Evolutionary conservation across 164 flowering plant species (phyloP), one percentile per base, ranked within the genome.

Genomic region (Euptelea pleiosperma): DNA sequence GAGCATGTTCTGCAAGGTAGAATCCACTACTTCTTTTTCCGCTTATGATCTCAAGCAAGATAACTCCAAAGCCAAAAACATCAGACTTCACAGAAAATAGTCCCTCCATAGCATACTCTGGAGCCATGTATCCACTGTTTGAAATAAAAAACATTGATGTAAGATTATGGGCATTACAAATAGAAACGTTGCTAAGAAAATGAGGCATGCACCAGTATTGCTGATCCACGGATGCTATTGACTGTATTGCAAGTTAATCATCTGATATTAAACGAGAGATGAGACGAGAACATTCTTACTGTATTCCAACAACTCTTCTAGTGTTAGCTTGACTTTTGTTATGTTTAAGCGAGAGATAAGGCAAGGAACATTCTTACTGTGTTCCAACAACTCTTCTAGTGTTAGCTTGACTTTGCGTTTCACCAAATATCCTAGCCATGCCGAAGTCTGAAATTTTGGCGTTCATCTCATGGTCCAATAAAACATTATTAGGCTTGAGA

Each of bases 361-460:
- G 2, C 33, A 6, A 36, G 8, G 12, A 33, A 43, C 3, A 34
- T 6, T 4, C 41, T 43, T 57, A 67, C 70, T 40, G 43, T 55
- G 70, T 72, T 34, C 76, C 73, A 3, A 57, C 70, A 22, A 62
- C 41, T 34, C 60, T 65, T 14, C n/a, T 61, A 8, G 73, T 73
- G 15, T 35, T 58, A 33, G 44, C 70, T 12, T 42, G 14, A 34
- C 29, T 62, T 59, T 70, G 60, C 46, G 70, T 57, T 15, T 15
- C 58, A 5, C 58, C 57, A 25, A 67, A 67, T 29, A 74, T 55
- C 34, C 66, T 63, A 28, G 77, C 74, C 64, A 74, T 60, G 34
- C 74, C 77, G 58, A 74, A 74, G 63, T 74, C 77, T 39, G 77
- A 48, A 15, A 74, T 60, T 46, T 74, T 74, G 0, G 77, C 50